Conservation (phyloP, 2,329 filamentous ascomycete species). For the Zarea fungicola region DNA sequence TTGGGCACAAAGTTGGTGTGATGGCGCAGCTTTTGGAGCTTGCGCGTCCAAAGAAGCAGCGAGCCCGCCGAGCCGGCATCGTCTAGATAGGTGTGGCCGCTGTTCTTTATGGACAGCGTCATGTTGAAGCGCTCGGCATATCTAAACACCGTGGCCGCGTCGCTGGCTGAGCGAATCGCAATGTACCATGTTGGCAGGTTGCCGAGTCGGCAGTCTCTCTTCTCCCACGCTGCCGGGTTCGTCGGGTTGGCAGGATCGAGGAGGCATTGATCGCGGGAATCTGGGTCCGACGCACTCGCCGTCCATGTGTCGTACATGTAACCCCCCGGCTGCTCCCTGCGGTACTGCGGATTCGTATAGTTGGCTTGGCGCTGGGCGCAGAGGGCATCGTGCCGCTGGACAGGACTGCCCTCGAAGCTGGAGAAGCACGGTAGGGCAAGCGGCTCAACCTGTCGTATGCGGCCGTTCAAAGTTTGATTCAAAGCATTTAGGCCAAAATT, state of each 20-base stretch:
- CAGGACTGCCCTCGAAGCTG: constrained; percentile 13
- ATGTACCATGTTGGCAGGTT: constrained; percentile 16
- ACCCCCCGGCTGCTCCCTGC: constrained; percentile 13
- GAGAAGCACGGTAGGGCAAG: constrained; percentile 18
- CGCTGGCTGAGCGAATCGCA: constrained; percentile 9
- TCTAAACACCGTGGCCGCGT: constrained; percentile 13
- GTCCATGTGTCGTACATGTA: constrained; percentile 19
- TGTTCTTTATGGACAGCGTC: constrained; percentile 11
- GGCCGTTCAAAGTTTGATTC: constrained; percentile 14
- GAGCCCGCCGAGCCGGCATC: constrained; percentile 2
- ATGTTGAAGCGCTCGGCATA: constrained; percentile 5
- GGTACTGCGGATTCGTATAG: constrained; percentile 13
- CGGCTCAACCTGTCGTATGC: constrained; percentile 11
- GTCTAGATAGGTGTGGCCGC: constrained; percentile 7
- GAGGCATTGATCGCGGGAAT: constrained; percentile 15
- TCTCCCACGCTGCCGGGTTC: not conserved
- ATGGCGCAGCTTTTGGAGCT: constrained; percentile 8
- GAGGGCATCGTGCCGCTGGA: constrained; percentile 3
- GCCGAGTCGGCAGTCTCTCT: constrained; percentile 14
- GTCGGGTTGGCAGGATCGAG: constrained; percentile 11
- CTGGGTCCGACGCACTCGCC: constrained; percentile 14
- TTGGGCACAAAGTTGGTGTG: not conserved
- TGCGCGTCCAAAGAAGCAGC: constrained; percentile 8
- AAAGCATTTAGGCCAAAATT: not conserved
- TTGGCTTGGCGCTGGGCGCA: constrained; percentile 15